Base-by-base conservation (phyloP, 192 early-diverging fungal species). In the Coemansia sp. region DNA sequence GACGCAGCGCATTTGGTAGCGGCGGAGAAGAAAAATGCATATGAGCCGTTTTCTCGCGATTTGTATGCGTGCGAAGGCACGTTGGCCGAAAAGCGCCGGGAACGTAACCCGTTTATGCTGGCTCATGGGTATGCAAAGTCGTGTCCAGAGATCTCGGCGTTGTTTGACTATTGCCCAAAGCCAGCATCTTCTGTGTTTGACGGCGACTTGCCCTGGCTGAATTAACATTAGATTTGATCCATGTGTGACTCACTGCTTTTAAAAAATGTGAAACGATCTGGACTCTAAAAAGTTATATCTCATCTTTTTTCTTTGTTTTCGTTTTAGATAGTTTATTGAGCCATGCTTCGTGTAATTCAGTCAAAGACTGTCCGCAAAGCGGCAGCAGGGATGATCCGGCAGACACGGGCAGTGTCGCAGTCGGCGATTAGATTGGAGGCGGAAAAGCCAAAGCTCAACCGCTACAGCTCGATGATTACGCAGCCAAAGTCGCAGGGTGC, bases 401-500 rank as follows among this genome's bases (percentile, higher is more conserved):
- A 59, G 57, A 27, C 39, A 9, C 62, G 61, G 37, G 21, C 45
- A 43, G 55, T 35, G 60, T 21, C 35, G 15, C 66, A 60, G 22
- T 60, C 59, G 11, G 29, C 70, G 17, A 24, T 71, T 19, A 21
- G 61, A 47, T 2, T 56, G 29, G 61, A 64, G 29, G 67, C 59
- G 37, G 61, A 69, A 12, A 65, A 52, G 41, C 54, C 38, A 5
- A 73, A 70, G 58, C 64, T 93, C 27, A 99, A 99, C 85, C 90
- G 90, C 57, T 91, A 86, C 84, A 93, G 90, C 69, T 70, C 87
- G 47, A 87, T 81, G 57, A 93, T 99, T 69, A 99, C 97, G 35
- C 89, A 98, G 81, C 89, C 92, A 59, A 96, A 95, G 73, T 83
- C 91, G 19, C 94, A 95, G 75, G 96, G 96, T 54, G 94, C 95